These are phyloP conservation scores for Magnaporthiopsis poae DNA, from an alignment of 2,329 filamentous ascomycete genomes.

Conservation along the genomic window DNA sequence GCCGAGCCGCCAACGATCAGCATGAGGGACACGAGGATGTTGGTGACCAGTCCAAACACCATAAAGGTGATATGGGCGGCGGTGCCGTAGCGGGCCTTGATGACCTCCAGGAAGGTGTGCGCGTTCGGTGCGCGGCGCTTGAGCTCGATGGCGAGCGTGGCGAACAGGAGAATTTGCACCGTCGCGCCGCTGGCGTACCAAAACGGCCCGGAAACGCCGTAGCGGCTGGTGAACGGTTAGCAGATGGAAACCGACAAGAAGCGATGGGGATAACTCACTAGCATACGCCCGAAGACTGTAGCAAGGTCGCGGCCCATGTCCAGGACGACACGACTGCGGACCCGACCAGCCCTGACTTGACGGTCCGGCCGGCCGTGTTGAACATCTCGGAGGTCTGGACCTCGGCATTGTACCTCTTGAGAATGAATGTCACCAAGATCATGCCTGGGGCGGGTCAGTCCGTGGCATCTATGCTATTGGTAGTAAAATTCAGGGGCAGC, in stretches of 20 bases:
- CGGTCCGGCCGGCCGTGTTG: conserved; percentile 74
- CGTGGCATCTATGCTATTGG: background rate
- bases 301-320: conserved; percentile 81
- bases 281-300: conserved; percentile 72
- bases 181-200: conserved; percentile 63
- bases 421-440: conserved; percentile 28
- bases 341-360: conserved; percentile 80
- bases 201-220: conserved; percentile 54
- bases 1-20: conserved; percentile 74
- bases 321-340: conserved; percentile 86
- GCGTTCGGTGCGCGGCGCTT: conserved; percentile 82
- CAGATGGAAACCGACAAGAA: too few relatives aligned
- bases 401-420: conserved; percentile 41
- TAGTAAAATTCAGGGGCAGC: background rate
- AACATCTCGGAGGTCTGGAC: conserved; percentile 89
- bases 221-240: conserved; percentile 29
- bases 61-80: conserved; percentile 68
- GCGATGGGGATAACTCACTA: conserved; percentile 33
- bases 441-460: conserved; percentile 19
- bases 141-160: conserved; percentile 79
- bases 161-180: conserved; percentile 81
- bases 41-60: conserved; percentile 72
- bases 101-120: conserved; percentile 74
- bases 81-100: conserved; percentile 67
- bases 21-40: conserved; percentile 83